Conservation (phyloP, 805 yeast genomes). For the Candida insectalens region DNA sequence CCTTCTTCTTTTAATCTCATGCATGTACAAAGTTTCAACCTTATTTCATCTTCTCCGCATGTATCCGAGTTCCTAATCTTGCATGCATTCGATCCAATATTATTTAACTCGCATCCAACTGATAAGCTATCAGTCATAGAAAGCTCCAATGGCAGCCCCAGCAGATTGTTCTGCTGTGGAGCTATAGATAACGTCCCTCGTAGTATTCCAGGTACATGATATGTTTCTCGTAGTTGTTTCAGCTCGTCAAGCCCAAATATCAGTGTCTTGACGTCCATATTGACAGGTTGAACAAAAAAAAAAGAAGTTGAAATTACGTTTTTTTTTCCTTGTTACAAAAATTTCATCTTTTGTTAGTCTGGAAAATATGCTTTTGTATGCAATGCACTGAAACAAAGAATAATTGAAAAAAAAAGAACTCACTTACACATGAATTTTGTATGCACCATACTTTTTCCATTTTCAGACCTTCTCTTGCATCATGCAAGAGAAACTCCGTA, state of each 20-base stretch:
- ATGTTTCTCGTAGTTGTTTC: constrained; percentile 37
- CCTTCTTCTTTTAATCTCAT: constrained; percentile 4
- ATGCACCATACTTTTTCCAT: too few species aligned
- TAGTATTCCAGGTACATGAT: constrained; percentile 68
- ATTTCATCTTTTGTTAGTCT: too few species aligned
- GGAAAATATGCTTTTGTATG: too few species aligned
- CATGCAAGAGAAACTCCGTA: too few species aligned
- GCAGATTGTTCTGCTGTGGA: constrained; percentile 89
- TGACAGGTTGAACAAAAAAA: too few species aligned
- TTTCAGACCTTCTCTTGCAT: too few species aligned
- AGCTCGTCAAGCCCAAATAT: constrained; percentile 45
- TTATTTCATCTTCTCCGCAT: too few species aligned
- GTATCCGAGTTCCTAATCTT: constrained; percentile 4
- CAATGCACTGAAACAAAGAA: too few species aligned
- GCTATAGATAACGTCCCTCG: constrained; percentile 78
- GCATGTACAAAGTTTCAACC: too few species aligned
- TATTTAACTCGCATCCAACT: too few species aligned
- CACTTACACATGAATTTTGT: constrained; percentile 18
- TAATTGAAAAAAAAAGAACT: constrained; percentile 46
- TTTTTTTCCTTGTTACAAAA: too few species aligned
- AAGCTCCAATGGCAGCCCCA: constrained; percentile 74
- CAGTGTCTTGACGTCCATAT: not conserved
- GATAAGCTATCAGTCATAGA: constrained; percentile 75
- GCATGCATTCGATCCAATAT: constrained; percentile 5
- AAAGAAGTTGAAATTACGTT: too few species aligned